phyloP scores from a whole-genome alignment of 495 filamentous ascomycete species.

The Talaromyces proteolyticus region DNA sequence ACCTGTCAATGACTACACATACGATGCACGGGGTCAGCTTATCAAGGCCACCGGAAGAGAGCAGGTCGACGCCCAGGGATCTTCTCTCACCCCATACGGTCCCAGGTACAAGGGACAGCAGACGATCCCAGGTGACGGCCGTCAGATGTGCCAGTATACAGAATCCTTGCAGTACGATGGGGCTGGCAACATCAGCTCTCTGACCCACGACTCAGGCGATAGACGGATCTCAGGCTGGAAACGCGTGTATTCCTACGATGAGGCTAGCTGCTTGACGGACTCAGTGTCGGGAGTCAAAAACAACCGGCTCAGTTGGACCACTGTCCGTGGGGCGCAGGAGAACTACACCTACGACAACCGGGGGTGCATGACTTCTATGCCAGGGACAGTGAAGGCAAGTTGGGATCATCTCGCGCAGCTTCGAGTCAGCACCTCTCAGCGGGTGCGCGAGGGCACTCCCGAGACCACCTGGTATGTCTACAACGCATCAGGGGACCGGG shows the following conservation, averaged over 20 bases:
- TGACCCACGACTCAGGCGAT: constrained; percentile 7
- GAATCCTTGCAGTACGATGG: constrained; percentile 18
- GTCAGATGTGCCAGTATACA: constrained; percentile 9
- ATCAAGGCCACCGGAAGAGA: constrained; percentile 25
- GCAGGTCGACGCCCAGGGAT: too few species aligned
- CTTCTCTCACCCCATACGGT: too few species aligned
- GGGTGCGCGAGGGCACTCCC: constrained; percentile 5
- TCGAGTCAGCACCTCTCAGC: constrained; percentile 5
- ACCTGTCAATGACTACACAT: constrained; percentile 17
- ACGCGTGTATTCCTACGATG: constrained; percentile 9
- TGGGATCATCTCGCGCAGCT: constrained; percentile 21
- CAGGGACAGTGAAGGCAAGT: constrained; percentile 4
- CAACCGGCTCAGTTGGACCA: constrained; percentile 11
- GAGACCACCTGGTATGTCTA: constrained; percentile 25
- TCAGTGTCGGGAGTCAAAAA: not conserved
- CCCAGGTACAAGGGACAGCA: too few species aligned
- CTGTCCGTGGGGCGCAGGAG: constrained; percentile 5
- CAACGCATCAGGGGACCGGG: constrained; percentile 14
- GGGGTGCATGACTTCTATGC: constrained; percentile 19
- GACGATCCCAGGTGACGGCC: constrained; percentile 6
- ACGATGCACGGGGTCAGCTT: constrained; percentile 25
- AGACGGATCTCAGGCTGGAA: constrained; percentile 7
- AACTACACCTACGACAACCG: constrained; percentile 14
- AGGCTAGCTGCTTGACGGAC: constrained; percentile 1
- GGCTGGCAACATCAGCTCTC: constrained; percentile 12